Evolutionary conservation across 2,329 filamentous ascomycete species (phyloP).

Genomic region (Ascochyta koolunga): DNA sequence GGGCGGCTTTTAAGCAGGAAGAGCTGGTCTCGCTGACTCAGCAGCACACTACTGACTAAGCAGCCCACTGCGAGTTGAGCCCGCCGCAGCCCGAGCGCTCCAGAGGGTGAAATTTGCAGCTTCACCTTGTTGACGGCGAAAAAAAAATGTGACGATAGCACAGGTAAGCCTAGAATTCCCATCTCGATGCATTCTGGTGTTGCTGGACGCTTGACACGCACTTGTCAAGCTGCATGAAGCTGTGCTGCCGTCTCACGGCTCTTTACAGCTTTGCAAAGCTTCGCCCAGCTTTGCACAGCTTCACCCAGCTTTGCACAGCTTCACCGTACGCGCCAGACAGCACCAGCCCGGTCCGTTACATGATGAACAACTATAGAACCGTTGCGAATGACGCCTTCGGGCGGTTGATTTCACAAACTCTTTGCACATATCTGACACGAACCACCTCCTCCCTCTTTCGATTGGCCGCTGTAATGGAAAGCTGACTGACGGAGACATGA

Average conservation of each 20-base stretch:
- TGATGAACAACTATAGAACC: slow-evolving; percentile 61
- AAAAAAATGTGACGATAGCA: slow-evolving; percentile 13
- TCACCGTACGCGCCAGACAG: neutral
- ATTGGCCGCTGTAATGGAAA: slow-evolving; percentile 17
- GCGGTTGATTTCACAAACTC: slow-evolving; percentile 58
- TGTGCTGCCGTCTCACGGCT: neutral
- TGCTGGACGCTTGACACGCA: neutral
- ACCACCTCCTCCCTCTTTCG: neutral
- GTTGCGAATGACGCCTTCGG: slow-evolving; percentile 69
- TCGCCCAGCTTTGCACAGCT: neutral
- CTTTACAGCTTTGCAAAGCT: neutral
- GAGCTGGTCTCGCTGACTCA: neutral
- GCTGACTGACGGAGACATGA: slow-evolving; percentile 49
- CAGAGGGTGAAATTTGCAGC: slow-evolving; percentile 3
- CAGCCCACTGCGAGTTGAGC: too few relatives aligned
- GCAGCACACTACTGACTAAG: neutral
- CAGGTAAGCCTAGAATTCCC: slow-evolving; percentile 15
- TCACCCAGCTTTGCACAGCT: neutral
- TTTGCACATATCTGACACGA: slow-evolving; percentile 44
- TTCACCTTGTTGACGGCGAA: neutral
- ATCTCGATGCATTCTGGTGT: neutral
- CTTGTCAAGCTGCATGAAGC: neutral
- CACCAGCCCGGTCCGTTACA: slow-evolving; percentile 6
- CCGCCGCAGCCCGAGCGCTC: neutral
- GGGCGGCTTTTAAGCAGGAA: neutral